A percentile compares a stretch with the other conserved stretches of the same genome.
phyloP scores from a whole-genome alignment of 1,139 yeast genomes.

The Protomyces gravidus region DNA sequence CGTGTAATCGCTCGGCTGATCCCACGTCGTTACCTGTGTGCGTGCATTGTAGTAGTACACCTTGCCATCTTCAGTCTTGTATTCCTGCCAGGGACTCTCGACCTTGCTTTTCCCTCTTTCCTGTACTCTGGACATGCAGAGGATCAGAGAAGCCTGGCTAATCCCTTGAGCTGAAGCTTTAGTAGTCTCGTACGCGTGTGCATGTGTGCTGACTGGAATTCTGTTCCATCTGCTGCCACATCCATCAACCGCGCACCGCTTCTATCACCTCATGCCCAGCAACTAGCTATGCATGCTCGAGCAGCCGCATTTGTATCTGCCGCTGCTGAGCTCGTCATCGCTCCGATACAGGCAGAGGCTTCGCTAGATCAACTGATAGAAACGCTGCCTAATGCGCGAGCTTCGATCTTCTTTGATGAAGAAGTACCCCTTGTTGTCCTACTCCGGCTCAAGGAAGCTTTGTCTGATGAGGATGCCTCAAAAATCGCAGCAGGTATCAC shows the following conservation, averaged over 20 bases:
- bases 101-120: neutral
- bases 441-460: neutral
- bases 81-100: slow-evolving; percentile 25
- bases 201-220: no score
- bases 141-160: no score
- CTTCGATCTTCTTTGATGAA: slow-evolving; percentile 14
- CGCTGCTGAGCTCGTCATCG: neutral
- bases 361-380: neutral
- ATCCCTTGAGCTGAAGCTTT: no score
- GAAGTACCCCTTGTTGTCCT: slow-evolving; percentile 7
- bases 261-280: no score
- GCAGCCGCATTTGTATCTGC: neutral
- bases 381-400: neutral
- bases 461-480: neutral
- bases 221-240: no score
- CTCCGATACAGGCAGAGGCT: neutral
- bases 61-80: slow-evolving; percentile 59
- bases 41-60: slow-evolving; percentile 64
- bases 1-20: slow-evolving; percentile 56
- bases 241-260: no score
- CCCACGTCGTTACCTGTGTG: slow-evolving; percentile 77
- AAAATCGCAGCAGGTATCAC: neutral
- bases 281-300: neutral
- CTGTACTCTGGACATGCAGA: neutral
- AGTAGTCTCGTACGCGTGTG: no score